These are phyloP conservation scores for Umbelopsis isabellina DNA, from an alignment of 192 early-diverging fungal genomes.

Conservation along the genomic window DNA sequence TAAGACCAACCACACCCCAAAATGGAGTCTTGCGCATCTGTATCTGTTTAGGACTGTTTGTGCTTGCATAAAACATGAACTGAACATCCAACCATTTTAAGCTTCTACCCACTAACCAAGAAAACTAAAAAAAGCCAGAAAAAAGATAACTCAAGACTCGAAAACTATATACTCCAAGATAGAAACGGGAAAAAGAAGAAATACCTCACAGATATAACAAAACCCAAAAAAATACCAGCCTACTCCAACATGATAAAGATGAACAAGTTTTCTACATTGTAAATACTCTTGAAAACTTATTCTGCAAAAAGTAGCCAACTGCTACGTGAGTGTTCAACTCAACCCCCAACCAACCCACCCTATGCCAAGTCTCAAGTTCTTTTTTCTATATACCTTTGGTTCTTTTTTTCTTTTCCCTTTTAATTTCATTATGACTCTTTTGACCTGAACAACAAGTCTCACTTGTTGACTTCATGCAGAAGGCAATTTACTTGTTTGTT, in stretches of 20 bases:
- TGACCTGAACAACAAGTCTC: not conserved
- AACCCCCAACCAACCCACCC: not conserved
- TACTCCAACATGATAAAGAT: not conserved
- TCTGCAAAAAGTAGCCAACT: not conserved
- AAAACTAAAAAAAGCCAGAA: constrained; percentile 6
- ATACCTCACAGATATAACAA: not conserved
- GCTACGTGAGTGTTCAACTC: not conserved
- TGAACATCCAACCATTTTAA: not conserved
- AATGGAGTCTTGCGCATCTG: not conserved
- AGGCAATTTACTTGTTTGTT: too few relatives aligned
- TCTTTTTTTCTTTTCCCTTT: not conserved
- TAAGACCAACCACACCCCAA: not conserved
- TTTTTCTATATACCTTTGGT: constrained; percentile 15
- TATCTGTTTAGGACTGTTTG: too few relatives aligned
- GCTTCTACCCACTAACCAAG: not conserved
- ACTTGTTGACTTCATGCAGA: too few relatives aligned
- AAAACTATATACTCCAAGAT: not conserved
- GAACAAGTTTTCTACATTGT: constrained; percentile 12
- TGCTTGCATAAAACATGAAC: too few relatives aligned
- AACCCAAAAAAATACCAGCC: not conserved
- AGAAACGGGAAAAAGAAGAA: constrained; percentile 11
- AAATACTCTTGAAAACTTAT: constrained; percentile 12
- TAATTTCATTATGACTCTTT: not conserved
- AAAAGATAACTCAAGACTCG: not conserved
- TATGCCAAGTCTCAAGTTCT: constrained; percentile 2